Evolutionary conservation across 768 basidiomycete genomes (phyloP).

Genomic region (Chalciporus piperatus): DNA sequence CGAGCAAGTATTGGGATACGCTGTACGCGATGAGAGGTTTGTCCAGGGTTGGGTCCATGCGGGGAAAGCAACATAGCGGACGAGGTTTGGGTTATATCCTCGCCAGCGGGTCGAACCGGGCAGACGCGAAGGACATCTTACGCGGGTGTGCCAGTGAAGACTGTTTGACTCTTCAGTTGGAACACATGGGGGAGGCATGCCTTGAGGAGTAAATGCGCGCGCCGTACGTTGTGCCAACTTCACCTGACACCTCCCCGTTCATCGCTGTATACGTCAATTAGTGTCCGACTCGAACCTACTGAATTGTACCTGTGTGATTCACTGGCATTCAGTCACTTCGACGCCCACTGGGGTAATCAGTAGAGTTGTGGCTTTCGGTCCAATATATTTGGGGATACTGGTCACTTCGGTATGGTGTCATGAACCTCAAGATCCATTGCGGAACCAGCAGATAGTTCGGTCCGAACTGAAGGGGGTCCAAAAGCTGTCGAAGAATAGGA

Average conservation of each 20-base stretch:
- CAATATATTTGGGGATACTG: too few relatives aligned
- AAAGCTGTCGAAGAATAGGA: too few relatives aligned
- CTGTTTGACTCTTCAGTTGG: neutral
- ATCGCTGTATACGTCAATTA: slow-evolving; percentile 17
- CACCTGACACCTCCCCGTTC: neutral
- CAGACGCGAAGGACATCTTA: neutral
- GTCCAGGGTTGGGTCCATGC: slow-evolving; percentile 7
- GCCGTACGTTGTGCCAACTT: neutral
- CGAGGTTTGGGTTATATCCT: slow-evolving; percentile 8
- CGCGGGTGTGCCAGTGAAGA: neutral
- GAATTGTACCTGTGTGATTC: neutral
- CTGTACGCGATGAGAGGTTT: slow-evolving; percentile 13
- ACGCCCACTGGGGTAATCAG: too few relatives aligned
- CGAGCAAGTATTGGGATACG: slow-evolving; percentile 22
- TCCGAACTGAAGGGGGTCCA: too few relatives aligned
- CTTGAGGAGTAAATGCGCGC: slow-evolving; percentile 6
- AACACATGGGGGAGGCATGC: slow-evolving; percentile 5
- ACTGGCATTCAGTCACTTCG: too few relatives aligned
- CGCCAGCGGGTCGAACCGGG: slow-evolving; percentile 7
- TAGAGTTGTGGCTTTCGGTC: too few relatives aligned
- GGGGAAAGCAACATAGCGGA: neutral
- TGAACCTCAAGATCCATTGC: too few relatives aligned
- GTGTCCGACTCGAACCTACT: too few relatives aligned
- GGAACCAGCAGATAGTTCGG: too few relatives aligned
- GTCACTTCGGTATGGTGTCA: too few relatives aligned